Percentiles rank a stretch among this genome's conserved stretches.
Evolutionary conservation across 768 basidiomycete genomes (phyloP).

Genomic region (Leucosporidium scottii): DNA sequence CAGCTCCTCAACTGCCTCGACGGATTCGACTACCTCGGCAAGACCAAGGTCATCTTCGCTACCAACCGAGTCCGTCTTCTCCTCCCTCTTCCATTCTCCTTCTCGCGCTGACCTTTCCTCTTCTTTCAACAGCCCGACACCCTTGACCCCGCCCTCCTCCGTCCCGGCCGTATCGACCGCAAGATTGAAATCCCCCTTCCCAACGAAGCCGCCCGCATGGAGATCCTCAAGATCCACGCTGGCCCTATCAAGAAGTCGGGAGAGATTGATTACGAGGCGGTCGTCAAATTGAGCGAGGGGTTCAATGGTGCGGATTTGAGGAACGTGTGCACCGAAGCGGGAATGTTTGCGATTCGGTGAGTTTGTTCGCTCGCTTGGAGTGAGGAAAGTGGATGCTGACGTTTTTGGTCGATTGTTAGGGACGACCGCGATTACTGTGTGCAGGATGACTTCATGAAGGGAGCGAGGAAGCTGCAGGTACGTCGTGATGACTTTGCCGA

Average conservation of each 20-base stretch:
- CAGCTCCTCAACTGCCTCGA: constrained; percentile 99
- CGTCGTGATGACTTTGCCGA: constrained; percentile 55
- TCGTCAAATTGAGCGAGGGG: constrained; percentile 87
- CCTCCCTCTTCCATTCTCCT: background rate
- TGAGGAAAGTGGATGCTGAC: constrained; percentile 13
- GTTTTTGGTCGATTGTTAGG: constrained; percentile 38
- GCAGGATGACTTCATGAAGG: constrained; percentile 94
- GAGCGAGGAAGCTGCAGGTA: constrained; percentile 75
- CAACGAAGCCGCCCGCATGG: constrained; percentile 90
- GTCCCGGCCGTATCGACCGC: constrained; percentile 89
- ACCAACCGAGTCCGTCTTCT: constrained; percentile 60
- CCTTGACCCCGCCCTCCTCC: constrained; percentile 88
- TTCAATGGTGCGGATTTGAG: constrained; percentile 97
- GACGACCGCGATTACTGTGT: constrained; percentile 80
- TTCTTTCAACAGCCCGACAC: constrained; percentile 61
- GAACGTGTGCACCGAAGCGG: constrained; percentile 58
- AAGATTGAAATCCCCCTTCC: constrained; percentile 98
- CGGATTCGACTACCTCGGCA: constrained; percentile 93
- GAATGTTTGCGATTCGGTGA: constrained; percentile 97
- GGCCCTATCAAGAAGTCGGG: constrained; percentile 88
- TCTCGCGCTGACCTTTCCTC: background rate
- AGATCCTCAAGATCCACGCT: constrained; percentile 96
- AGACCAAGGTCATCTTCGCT: constrained; percentile 98
- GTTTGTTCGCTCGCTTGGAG: constrained; percentile 30
- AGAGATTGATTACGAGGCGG: constrained; percentile 91